Evolutionary conservation across 2,329 filamentous ascomycete species (phyloP).

Genomic region (Penicillium palitans): DNA sequence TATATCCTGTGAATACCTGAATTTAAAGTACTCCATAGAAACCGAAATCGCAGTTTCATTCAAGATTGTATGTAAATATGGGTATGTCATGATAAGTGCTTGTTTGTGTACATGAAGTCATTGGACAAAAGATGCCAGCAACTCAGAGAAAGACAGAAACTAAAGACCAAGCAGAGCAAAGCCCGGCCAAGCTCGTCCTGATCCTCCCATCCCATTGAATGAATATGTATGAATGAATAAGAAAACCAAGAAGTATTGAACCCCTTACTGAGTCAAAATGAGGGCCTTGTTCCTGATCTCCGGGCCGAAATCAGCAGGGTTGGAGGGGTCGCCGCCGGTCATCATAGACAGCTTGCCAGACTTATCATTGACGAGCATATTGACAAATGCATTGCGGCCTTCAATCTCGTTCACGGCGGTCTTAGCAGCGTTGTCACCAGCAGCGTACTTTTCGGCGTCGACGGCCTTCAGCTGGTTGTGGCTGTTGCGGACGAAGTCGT

Average conservation of each 20-base stretch:
- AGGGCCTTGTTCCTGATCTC: slow-evolving; percentile 29
- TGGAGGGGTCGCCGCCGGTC: slow-evolving; percentile 30
- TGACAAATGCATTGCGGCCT: slow-evolving; percentile 33
- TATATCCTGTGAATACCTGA: no score
- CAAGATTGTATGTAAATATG: background rate
- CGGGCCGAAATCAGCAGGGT: slow-evolving; percentile 31
- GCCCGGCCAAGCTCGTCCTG: no score
- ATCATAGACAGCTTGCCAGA: slow-evolving; percentile 32
- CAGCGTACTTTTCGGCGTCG: slow-evolving; percentile 27
- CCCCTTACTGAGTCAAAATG: slow-evolving; percentile 16
- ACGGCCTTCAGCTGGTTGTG: slow-evolving; percentile 47
- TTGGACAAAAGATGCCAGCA: background rate
- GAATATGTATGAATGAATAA: background rate
- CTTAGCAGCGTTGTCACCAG: slow-evolving; percentile 21
- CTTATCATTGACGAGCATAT: slow-evolving; percentile 28
- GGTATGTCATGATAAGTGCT: background rate
- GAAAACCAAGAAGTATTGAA: background rate
- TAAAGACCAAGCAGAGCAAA: background rate
- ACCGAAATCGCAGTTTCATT: background rate
- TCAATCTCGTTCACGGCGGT: slow-evolving; percentile 25
- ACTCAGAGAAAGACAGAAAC: background rate
- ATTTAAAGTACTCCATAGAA: no score
- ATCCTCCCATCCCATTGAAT: background rate
- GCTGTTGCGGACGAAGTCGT: slow-evolving; percentile 70
- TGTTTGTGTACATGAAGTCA: background rate